Evolutionary conservation across 2,329 filamentous ascomycete species (phyloP).

Genomic region (Anisogramma anomala): DNA sequence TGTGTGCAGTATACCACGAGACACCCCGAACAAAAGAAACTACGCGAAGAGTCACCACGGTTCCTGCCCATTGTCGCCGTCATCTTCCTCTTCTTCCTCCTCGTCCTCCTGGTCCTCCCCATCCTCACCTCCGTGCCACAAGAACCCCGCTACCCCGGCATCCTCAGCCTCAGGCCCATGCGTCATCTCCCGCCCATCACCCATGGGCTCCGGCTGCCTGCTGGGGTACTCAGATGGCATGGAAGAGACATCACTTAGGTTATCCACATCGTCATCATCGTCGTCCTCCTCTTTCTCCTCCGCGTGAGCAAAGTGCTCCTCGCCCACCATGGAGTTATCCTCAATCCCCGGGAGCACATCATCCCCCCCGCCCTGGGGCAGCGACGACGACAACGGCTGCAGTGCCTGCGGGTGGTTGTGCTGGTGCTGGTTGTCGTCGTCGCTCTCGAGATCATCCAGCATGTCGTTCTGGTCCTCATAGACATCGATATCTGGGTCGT

Average conservation of each 20-base stretch:
- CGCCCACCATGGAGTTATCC: constrained; percentile 33
- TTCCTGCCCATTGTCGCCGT: not conserved
- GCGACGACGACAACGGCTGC: constrained; percentile 16
- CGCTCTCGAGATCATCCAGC: constrained; percentile 20
- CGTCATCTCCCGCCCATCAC: constrained; percentile 10
- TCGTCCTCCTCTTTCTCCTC: not conserved
- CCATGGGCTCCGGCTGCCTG: constrained; percentile 31
- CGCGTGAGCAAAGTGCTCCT: constrained; percentile 39
- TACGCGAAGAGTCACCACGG: not conserved
- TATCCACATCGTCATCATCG: constrained; percentile 23
- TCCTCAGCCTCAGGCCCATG: constrained; percentile 12
- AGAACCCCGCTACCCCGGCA: constrained; percentile 7
- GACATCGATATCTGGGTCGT: constrained; percentile 18
- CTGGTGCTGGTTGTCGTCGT: constrained; percentile 20
- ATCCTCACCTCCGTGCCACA: constrained; percentile 12
- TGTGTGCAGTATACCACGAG: not conserved
- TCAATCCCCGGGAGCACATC: constrained; percentile 47
- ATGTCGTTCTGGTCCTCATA: constrained; percentile 20
- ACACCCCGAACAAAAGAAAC: not conserved
- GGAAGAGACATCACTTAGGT: constrained; percentile 32
- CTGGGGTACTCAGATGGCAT: constrained; percentile 46
- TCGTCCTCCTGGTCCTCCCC: not conserved
- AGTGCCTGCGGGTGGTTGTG: constrained; percentile 17
- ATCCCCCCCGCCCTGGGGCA: constrained; percentile 33
- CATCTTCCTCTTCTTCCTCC: constrained; percentile 1